phyloP scores from a whole-genome alignment of 495 filamentous ascomycete genomes.

The Lepidopterella palustris region DNA sequence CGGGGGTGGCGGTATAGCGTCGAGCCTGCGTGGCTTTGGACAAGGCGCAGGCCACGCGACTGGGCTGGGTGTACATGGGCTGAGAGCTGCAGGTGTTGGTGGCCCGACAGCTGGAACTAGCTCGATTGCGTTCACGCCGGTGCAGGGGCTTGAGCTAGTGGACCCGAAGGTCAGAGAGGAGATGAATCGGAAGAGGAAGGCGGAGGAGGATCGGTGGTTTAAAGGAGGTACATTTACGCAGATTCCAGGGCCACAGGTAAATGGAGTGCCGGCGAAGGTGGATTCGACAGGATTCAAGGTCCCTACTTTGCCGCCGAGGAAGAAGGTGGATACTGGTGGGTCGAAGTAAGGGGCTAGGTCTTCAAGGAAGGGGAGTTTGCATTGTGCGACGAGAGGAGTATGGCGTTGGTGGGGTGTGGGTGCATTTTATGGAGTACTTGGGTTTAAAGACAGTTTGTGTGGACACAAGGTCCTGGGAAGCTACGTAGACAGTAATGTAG shows the following conservation, averaged over 20 bases:
- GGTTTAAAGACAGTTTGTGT: too few relatives aligned
- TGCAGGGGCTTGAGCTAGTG: constrained; percentile 90
- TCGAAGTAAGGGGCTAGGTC: too few relatives aligned
- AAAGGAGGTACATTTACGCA: constrained; percentile 94
- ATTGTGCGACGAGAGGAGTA: too few relatives aligned
- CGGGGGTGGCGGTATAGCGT: constrained; percentile 54
- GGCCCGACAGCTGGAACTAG: constrained; percentile 63
- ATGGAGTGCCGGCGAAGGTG: constrained; percentile 31
- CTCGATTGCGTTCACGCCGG: constrained; percentile 86
- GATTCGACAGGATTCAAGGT: constrained; percentile 41
- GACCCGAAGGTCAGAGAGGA: constrained; percentile 87
- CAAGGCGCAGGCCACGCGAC: constrained; percentile 55
- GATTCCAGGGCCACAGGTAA: constrained; percentile 38
- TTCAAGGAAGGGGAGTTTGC: too few relatives aligned
- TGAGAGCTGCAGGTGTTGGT: constrained; percentile 70
- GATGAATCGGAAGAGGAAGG: constrained; percentile 70
- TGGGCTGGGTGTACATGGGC: constrained; percentile 64
- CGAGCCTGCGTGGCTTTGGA: constrained; percentile 72
- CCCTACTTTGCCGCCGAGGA: constrained; percentile 33
- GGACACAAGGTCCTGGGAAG: too few relatives aligned
- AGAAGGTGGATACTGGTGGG: constrained; percentile 34
- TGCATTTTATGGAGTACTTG: too few relatives aligned
- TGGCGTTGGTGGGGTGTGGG: too few relatives aligned
- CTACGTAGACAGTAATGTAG: too few relatives aligned
- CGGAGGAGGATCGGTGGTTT: constrained; percentile 93